A percentile compares a stretch with the other conserved stretches of the same genome.
phyloP scores from a whole-genome alignment of 2,329 filamentous ascomycete genomes.

The Trichoderma koningii region DNA sequence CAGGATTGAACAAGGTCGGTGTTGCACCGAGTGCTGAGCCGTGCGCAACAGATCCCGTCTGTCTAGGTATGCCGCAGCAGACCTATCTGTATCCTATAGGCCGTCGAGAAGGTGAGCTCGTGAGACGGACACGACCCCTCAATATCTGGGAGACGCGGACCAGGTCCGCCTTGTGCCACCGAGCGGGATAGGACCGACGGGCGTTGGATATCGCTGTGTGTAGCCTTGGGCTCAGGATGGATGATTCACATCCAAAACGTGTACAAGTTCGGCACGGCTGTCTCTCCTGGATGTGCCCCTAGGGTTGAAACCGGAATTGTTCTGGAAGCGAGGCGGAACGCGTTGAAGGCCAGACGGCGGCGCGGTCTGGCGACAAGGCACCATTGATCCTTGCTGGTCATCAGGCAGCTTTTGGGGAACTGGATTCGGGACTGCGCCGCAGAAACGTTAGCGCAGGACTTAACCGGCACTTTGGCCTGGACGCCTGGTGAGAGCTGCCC shows the following conservation, averaged over 20 bases:
- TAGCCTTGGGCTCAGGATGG: constrained; percentile 11
- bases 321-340: constrained; percentile 31
- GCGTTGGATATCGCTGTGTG: constrained; percentile 14
- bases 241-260: constrained; percentile 12
- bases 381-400: constrained; percentile 29
- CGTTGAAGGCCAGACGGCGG: constrained; percentile 10
- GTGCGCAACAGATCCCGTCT: constrained; percentile 11
- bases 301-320: constrained; percentile 20
- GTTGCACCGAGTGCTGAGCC: constrained; percentile 4
- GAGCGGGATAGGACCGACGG: constrained; percentile 6
- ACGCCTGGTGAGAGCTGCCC: constrained; percentile 19
- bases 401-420: constrained; percentile 3
- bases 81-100: constrained; percentile 2
- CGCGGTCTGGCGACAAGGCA: constrained; percentile 28
- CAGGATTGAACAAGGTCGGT: constrained; percentile 1
- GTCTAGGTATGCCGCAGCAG: constrained; percentile 8
- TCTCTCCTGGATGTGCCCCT: constrained; percentile 25
- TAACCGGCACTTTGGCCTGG: not conserved
- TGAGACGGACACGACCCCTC: constrained; percentile 12
- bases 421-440: not conserved
- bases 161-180: constrained; percentile 17
- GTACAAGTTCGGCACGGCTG: constrained; percentile 19
- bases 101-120: not conserved
- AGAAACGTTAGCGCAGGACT: not conserved
- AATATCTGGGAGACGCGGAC: constrained; percentile 13